Base-by-base conservation (phyloP, 768 basidiomycete species). In the Piloderma croceum region DNA sequence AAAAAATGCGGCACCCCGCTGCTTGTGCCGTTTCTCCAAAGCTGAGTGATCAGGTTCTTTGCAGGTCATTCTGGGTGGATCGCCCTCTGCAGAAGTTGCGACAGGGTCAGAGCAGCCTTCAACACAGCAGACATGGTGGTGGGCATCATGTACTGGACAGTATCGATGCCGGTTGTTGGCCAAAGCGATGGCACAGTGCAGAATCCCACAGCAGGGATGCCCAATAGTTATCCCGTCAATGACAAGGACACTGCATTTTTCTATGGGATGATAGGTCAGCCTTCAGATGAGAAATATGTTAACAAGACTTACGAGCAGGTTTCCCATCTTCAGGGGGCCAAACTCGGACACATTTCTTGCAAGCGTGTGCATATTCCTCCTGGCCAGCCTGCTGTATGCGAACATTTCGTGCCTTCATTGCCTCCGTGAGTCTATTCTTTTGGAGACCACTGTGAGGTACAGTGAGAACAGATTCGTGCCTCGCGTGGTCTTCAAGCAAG, bases 141-240 rank as follows among this genome's bases (percentile, higher is more conserved):
- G 35, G 22, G 24, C 6, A 9, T 36, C 10, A 34, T 64, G 60
- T 4, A 19, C 19, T 1, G 42, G 42, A 41, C 61, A 64, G 44
- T 51, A 64, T 5, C 47, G 46, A 39, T 48, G 23, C 3, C 37
- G 24, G 13, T 48, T 43, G 22, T 36, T 50, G 6, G 20, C 18
- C 7, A 62, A 47, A 1, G 51, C 50, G 3, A 31, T 32, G 7
- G 50, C 44, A 35, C 62, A 65, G 41, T 61, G 45, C 31, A 53
- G 53, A 2, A 58, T 47, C 3, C 41, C 49, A 43, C 62, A 63
- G 43, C 61, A 61, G 1, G 57, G 58, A 40, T 52, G 57, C 3
- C 59, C 54, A 25, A 61, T 47, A 1, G 50, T 50, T 10, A 49
- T 41, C 2, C 63, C 63, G 51, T 43, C 24, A 41, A 39, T 45